phyloP scores from a whole-genome alignment of 495 filamentous ascomycete genomes.

The Aspergillus biplanus region DNA sequence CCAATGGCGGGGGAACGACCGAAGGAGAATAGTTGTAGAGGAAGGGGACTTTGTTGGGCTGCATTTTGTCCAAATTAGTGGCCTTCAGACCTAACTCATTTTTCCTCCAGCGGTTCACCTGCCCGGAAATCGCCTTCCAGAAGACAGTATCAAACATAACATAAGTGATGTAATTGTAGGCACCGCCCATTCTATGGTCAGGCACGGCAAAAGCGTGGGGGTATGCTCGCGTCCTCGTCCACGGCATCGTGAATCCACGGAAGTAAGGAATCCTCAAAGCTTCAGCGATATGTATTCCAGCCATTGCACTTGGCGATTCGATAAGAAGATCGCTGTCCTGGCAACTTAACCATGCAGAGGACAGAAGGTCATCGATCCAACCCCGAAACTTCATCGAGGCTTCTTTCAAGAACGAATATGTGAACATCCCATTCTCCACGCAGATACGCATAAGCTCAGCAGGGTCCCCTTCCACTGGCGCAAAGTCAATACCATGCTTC shows the following conservation, averaged over 20 bases:
- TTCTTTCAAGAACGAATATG: slow-evolving; percentile 84
- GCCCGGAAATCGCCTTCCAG: slow-evolving; percentile 89
- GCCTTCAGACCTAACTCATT: slow-evolving; percentile 74
- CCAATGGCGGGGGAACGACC: slow-evolving; percentile 88
- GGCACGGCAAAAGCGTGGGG: slow-evolving; percentile 97
- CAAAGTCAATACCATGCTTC: slow-evolving; percentile 91
- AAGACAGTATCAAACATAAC: slow-evolving; percentile 97
- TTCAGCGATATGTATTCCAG: slow-evolving; percentile 97
- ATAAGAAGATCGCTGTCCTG: slow-evolving; percentile 89
- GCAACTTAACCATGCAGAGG: slow-evolving; percentile 83
- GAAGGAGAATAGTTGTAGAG: slow-evolving; percentile 95
- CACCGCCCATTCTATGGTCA: slow-evolving; percentile 89
- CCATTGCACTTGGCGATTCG: slow-evolving; percentile 97
- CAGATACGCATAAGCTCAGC: slow-evolving; percentile 94
- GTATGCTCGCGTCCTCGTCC: slow-evolving; percentile 94
- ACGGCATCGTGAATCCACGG: slow-evolving; percentile 98
- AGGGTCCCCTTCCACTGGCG: slow-evolving; percentile 85
- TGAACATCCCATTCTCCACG: slow-evolving; percentile 97
- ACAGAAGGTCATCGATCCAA: slow-evolving; percentile 89
- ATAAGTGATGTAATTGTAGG: slow-evolving; percentile 94
- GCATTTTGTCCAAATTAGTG: slow-evolving; percentile 87
- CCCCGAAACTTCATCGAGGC: slow-evolving; percentile 87
- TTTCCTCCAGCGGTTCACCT: slow-evolving; percentile 92
- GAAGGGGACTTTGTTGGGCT: slow-evolving; percentile 95
- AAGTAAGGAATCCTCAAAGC: slow-evolving; percentile 93